Evolutionary conservation across 2,329 filamentous ascomycete genomes (phyloP).

Genomic region (Proliferodiscus dingleyae): DNA sequence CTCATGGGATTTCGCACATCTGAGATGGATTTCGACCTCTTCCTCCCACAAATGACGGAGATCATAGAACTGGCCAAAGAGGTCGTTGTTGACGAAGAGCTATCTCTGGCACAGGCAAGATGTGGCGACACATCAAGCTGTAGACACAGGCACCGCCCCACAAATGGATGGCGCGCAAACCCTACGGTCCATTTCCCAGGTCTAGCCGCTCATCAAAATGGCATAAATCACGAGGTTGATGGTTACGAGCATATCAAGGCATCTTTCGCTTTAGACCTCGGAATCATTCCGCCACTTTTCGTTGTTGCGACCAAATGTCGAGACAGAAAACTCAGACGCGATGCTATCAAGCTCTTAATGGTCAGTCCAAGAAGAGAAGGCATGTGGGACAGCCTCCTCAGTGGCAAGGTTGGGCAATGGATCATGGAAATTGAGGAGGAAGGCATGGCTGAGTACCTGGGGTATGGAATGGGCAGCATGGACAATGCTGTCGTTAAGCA

Average conservation of each 20-base stretch:
- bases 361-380: constrained; percentile 27
- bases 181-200: constrained; percentile 12
- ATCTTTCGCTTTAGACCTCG: constrained; percentile 35
- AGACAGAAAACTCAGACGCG: constrained; percentile 21
- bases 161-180: background rate
- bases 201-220: constrained; percentile 10
- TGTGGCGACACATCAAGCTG: constrained; percentile 14
- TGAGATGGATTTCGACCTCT: constrained; percentile 55
- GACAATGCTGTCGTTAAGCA: constrained; percentile 13
- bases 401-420: constrained; percentile 21
- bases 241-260: constrained; percentile 32
- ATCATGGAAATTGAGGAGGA: constrained; percentile 35
- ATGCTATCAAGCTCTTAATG: constrained; percentile 25
- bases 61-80: constrained; percentile 56
- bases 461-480: constrained; percentile 20
- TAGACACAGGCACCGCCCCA: constrained; percentile 16
- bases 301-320: constrained; percentile 29
- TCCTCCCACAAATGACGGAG: constrained; percentile 45
- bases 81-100: constrained; percentile 41
- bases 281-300: constrained; percentile 29
- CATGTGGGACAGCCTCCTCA: constrained; percentile 30
- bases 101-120: constrained; percentile 18
- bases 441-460: constrained; percentile 12
- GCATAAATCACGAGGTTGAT: constrained; percentile 10
- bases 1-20: constrained; percentile 55